Conservation (phyloP, 768 basidiomycete species). For the Boletus vinaceobasis region DNA sequence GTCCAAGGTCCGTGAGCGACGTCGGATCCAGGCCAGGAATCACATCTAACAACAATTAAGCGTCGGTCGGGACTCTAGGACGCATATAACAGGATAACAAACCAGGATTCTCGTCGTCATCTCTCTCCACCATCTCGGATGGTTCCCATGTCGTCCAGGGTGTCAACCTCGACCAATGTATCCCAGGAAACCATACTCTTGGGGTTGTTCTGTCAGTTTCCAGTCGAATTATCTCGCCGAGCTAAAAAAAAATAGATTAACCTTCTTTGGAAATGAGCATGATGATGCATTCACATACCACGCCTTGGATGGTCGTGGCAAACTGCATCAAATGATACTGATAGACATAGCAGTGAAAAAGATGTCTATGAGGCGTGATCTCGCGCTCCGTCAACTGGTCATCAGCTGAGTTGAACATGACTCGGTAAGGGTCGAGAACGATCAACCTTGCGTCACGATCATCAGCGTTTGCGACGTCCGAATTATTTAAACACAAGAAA, state of each 20-base stretch:
- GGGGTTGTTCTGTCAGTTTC: slow-evolving; percentile 44
- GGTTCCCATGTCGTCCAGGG: slow-evolving; percentile 46
- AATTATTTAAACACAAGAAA: background rate
- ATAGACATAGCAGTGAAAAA: slow-evolving; percentile 75
- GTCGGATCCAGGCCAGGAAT: slow-evolving; percentile 55
- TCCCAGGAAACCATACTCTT: slow-evolving; percentile 57
- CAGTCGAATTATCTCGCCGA: slow-evolving; percentile 53
- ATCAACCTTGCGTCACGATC: slow-evolving; percentile 32
- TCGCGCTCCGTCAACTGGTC: slow-evolving; percentile 32
- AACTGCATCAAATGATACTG: slow-evolving; percentile 51
- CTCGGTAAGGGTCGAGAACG: slow-evolving; percentile 61
- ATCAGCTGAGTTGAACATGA: slow-evolving; percentile 41
- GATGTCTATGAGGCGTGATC: slow-evolving; percentile 59
- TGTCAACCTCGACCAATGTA: slow-evolving; percentile 33
- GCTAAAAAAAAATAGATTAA: slow-evolving; percentile 33
- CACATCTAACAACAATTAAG: slow-evolving; percentile 33
- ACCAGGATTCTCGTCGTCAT: slow-evolving; percentile 72
- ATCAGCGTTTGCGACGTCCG: background rate
- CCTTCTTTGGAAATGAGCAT: background rate
- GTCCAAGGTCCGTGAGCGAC: slow-evolving; percentile 48
- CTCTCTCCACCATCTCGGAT: slow-evolving; percentile 40
- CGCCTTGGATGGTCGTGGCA: slow-evolving; percentile 27
- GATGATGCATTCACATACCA: slow-evolving; percentile 29
- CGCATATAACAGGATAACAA: background rate
- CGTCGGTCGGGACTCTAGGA: background rate